These are phyloP conservation scores for Friedmanniomyces simplex DNA, from an alignment of 495 filamentous ascomycete species.

Conservation along the genomic window DNA sequence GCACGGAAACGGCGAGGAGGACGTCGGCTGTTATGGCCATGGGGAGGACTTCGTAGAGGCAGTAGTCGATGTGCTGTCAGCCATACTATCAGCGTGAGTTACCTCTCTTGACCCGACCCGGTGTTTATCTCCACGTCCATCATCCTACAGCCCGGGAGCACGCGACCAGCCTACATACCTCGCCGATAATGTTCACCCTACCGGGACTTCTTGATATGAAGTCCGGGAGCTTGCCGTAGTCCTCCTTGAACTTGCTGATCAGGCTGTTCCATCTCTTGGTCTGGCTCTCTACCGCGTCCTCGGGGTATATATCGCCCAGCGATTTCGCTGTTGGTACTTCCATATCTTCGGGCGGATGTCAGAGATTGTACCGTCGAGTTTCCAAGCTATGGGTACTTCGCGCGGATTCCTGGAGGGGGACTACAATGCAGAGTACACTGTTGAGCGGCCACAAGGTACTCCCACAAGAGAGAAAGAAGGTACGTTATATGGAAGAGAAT, in stretches of 20 bases:
- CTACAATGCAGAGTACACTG: too few species aligned
- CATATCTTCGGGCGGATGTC: slow-evolving; percentile 9
- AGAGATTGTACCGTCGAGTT: too few species aligned
- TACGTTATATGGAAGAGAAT: background rate
- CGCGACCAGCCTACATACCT: slow-evolving; percentile 32
- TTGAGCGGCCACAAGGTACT: too few species aligned
- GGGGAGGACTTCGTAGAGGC: slow-evolving; percentile 86
- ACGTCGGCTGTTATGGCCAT: slow-evolving; percentile 90
- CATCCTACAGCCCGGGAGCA: too few species aligned
- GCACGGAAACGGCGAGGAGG: slow-evolving; percentile 69
- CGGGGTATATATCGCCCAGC: slow-evolving; percentile 58
- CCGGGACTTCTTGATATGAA: slow-evolving; percentile 88
- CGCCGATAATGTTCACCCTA: slow-evolving; percentile 95
- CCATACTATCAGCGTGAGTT: background rate
- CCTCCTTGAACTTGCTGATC: slow-evolving; percentile 56
- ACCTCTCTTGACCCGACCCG: background rate
- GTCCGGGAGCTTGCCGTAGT: slow-evolving; percentile 59
- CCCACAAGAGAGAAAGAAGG: background rate
- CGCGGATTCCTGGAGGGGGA: too few species aligned
- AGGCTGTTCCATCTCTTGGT: slow-evolving; percentile 60
- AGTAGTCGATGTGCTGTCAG: slow-evolving; percentile 85
- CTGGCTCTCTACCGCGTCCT: slow-evolving; percentile 47
- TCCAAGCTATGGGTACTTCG: too few species aligned
- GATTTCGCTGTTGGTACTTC: slow-evolving; percentile 40
- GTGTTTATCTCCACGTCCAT: too few species aligned